Base-by-base conservation (phyloP, 1,139 yeast genomes). In the Yamadazyma triangularis region DNA sequence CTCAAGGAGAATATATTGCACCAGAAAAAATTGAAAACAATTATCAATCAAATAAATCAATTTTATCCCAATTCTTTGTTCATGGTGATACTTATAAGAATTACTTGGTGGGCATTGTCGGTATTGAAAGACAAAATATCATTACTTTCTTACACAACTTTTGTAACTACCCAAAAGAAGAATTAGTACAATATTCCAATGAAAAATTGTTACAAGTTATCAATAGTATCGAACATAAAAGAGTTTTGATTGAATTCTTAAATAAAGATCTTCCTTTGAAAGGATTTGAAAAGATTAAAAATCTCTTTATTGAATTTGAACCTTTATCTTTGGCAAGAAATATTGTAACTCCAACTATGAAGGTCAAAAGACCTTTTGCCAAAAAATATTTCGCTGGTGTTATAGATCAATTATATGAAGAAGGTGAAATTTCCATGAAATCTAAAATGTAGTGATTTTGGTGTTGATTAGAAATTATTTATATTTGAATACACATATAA, bases 261-360 rank as follows among this genome's bases (percentile, higher is more conserved):
- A 58, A 58, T 36, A 35, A 32, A 5, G 33, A 53, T 28, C 49
- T 53, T 16, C 37, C 44, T 9, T 58, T 68, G 36, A 57, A 53
- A 25, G 71, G 70, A 46, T 83, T 79, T 48, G 93, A 84, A 51
- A 75, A 71, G 51, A 41, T 84, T 30, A 82, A 79, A 53, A 83
- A 84, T 45, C 52, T 79, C 15, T 54, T 56, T 26, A 62, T 81
- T 31, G 77, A 64, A 23, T 51, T 81, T 30, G 91, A 83, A 40
- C 89, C 93, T 2, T 70, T 84, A 51, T 77, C 70, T 19, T 56
- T 76, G 20, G 82, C 73, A 28, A 74, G 77, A 37, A 80, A 77
- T 31, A 73, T 77, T 10, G 57, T 83, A 26, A 84, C 94, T 4
- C 93, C 93, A 26, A 83, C 94, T 2, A 58, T 83, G 50, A 84